Percentiles rank a stretch among this genome's conserved stretches.
These are phyloP conservation scores for Botrytis fragariae DNA, from an alignment of 2,329 filamentous ascomycete genomes.

Conservation along the genomic window DNA sequence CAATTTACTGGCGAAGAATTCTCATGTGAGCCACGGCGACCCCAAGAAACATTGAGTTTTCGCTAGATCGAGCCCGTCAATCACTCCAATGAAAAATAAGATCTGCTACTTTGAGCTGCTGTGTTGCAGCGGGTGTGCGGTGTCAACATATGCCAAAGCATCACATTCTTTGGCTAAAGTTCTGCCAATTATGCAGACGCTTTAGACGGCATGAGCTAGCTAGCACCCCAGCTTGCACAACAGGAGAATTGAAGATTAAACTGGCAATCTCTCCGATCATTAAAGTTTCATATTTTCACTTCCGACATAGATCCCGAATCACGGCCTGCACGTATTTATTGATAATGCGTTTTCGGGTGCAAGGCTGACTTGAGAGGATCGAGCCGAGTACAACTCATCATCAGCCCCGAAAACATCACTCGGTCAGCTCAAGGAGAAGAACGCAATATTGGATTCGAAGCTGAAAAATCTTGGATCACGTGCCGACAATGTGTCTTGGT, in stretches of 20 bases:
- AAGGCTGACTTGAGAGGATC: not conserved
- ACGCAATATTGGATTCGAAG: not conserved
- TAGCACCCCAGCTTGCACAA: not conserved
- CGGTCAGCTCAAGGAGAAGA: not conserved
- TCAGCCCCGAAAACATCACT: not conserved
- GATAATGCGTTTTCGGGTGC: not conserved
- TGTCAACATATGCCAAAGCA: slow-evolving; percentile 9
- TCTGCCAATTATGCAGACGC: not conserved
- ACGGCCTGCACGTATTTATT: not conserved
- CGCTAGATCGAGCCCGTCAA: not conserved
- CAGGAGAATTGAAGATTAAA: slow-evolving; percentile 1
- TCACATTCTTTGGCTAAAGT: slow-evolving; percentile 8
- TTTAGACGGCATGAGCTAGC: not conserved
- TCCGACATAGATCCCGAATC: not conserved
- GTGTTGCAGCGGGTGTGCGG: not conserved
- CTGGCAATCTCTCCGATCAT: not conserved
- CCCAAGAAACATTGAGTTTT: not conserved
- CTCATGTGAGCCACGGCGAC: not conserved
- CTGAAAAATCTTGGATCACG: not conserved
- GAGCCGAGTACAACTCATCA: not conserved
- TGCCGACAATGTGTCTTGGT: too few species aligned
- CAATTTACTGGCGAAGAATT: not conserved
- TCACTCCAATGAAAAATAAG: not conserved
- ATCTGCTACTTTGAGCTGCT: not conserved
- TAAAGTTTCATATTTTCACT: not conserved